Percentiles rank a stretch among this genome's conserved stretches.
Conservation (phyloP, 1,139 yeast genomes). For the Geotrichum candidum region DNA sequence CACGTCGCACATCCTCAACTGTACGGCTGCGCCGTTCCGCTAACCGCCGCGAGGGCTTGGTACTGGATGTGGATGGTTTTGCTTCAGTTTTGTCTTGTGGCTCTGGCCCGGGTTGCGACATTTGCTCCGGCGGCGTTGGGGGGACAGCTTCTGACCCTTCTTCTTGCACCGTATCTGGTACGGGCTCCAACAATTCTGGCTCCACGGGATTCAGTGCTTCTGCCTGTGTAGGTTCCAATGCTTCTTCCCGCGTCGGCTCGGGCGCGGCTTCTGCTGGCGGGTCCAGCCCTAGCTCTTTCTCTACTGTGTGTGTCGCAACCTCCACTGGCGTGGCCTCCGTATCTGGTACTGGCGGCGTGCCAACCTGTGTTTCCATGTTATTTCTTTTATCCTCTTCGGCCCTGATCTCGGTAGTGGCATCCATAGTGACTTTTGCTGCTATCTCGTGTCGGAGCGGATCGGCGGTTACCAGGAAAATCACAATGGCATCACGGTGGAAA, state of each 20-base stretch:
- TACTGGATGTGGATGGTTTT: not conserved
- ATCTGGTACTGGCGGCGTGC: too few relatives aligned
- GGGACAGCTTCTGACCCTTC: not conserved
- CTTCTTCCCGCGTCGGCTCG: too few relatives aligned
- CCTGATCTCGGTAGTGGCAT: not conserved
- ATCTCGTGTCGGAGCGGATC: not conserved
- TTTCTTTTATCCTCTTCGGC: too few relatives aligned
- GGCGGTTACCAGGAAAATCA: not conserved
- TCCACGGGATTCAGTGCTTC: too few relatives aligned
- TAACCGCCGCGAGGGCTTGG: not conserved
- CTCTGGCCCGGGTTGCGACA: not conserved
- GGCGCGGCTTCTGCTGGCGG: not conserved
- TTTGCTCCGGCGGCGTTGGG: not conserved
- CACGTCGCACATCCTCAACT: constrained; percentile 31
- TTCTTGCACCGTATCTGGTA: too few relatives aligned
- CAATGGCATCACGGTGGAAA: not conserved
- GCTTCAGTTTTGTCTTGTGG: not conserved
- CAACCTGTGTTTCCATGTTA: too few relatives aligned
- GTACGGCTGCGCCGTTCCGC: not conserved
- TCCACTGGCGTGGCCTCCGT: not conserved
- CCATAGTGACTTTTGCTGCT: not conserved
- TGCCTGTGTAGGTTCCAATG: too few relatives aligned
- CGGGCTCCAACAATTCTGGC: too few relatives aligned
- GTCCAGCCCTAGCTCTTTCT: not conserved
- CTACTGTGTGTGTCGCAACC: not conserved